Conservation (phyloP, 1,139 yeast genomes). For the Scheffersomyces illinoinensis region DNA sequence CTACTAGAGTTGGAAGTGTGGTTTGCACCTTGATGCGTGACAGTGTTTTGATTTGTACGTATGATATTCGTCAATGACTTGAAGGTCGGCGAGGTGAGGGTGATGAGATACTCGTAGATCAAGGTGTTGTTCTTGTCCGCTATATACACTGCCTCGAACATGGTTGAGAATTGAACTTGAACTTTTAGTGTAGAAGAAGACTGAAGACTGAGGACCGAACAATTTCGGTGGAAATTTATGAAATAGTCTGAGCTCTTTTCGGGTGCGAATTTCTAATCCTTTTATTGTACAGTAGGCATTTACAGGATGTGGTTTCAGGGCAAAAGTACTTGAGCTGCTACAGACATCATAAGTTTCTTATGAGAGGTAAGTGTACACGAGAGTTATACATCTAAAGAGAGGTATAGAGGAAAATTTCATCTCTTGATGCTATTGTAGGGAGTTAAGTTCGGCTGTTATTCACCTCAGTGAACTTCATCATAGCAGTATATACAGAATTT, state of each 20-base stretch:
- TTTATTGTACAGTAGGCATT: too few species aligned
- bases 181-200: constrained; percentile 1
- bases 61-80: constrained; percentile 35
- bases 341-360: too few species aligned
- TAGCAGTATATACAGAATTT: neutral
- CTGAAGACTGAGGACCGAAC: neutral
- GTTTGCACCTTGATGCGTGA: neutral
- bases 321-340: too few species aligned
- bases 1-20: constrained; percentile 1
- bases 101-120: constrained; percentile 57
- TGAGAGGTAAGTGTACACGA: too few species aligned
- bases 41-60: constrained; percentile 5
- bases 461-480: neutral
- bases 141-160: constrained; percentile 61
- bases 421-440: too few species aligned
- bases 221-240: neutral
- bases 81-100: constrained; percentile 53
- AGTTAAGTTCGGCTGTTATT: too few species aligned
- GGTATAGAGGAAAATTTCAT: too few species aligned
- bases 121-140: constrained; percentile 55
- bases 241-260: neutral
- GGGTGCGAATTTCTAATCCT: too few species aligned
- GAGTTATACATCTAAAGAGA: too few species aligned
- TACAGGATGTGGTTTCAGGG: too few species aligned
- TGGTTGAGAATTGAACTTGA: constrained; percentile 2